These are phyloP conservation scores for Leccinum arenicola DNA, from an alignment of 768 basidiomycete genomes.

Conservation along the genomic window DNA sequence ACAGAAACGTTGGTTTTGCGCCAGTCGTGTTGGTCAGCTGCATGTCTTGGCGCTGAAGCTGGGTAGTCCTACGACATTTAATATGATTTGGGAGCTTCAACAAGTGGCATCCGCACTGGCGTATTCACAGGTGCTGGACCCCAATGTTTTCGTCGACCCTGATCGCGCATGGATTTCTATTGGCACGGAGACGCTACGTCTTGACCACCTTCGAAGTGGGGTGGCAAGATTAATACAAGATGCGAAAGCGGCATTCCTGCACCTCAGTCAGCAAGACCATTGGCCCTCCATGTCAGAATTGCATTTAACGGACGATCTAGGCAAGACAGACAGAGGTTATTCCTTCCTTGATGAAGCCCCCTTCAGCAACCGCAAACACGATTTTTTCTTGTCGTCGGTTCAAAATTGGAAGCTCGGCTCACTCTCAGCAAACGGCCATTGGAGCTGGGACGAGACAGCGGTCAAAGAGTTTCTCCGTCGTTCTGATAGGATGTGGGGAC, in stretches of 20 bases:
- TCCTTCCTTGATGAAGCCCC: slow-evolving; percentile 1
- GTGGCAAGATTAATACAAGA: not conserved
- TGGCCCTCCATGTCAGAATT: not conserved
- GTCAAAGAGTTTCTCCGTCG: not conserved
- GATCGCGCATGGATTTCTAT: not conserved
- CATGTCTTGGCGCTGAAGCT: not conserved
- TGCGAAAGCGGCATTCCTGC: not conserved
- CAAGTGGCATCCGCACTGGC: slow-evolving; percentile 3
- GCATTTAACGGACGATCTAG: not conserved
- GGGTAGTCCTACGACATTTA: not conserved
- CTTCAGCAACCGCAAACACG: not conserved
- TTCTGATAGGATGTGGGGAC: not conserved
- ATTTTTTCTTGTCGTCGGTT: not conserved
- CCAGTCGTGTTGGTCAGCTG: too few species aligned
- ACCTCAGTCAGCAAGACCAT: not conserved
- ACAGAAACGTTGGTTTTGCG: too few species aligned
- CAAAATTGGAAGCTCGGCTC: not conserved
- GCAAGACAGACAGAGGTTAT: not conserved
- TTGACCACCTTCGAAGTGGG: not conserved
- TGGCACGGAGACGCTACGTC: not conserved
- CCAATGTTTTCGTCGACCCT: not conserved
- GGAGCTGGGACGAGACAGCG: not conserved
- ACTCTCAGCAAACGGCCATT: not conserved
- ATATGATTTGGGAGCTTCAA: slow-evolving; percentile 11
- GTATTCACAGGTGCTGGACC: not conserved